A percentile compares a stretch with the other conserved stretches of the same genome.
These are phyloP conservation scores for Rhynchospora pubera DNA, from an alignment of 176 grass and related monocot genomes.

Conservation along the genomic window DNA sequence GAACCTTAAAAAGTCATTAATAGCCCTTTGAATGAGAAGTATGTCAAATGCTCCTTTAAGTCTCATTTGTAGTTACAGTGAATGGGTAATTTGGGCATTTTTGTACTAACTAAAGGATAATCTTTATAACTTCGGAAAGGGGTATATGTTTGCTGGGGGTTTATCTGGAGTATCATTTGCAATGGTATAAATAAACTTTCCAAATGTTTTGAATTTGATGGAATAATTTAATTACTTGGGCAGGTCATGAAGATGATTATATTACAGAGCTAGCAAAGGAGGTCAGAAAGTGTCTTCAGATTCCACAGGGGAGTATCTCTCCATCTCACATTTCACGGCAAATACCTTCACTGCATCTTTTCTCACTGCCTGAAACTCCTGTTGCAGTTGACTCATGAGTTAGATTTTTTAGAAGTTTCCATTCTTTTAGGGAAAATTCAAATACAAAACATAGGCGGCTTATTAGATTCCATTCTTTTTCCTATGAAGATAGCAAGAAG, in stretches of 20 bases:
- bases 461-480: not conserved
- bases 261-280: conserved; percentile 51
- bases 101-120: not conserved
- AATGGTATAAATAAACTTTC: not conserved
- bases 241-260: conserved; percentile 69
- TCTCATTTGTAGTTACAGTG: not conserved
- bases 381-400: conserved; percentile 28
- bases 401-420: not conserved
- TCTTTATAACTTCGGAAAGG: not conserved
- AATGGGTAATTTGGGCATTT: not conserved
- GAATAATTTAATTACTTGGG: not conserved
- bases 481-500: not conserved
- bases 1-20: not conserved
- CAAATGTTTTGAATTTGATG: not conserved
- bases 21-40: not conserved
- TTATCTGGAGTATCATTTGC: not conserved
- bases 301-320: conserved; percentile 30
- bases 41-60: not conserved
- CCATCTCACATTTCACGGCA: not conserved
- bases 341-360: conserved; percentile 8
- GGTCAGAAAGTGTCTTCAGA: conserved; percentile 62
- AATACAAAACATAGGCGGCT: not conserved
- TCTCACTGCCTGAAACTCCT: conserved; percentile 8
- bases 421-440: not conserved
- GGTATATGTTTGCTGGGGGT: not conserved